Evolutionary conservation across 306 rosid genomes (phyloP).

Genomic region (Trifolium fragiferum): DNA sequence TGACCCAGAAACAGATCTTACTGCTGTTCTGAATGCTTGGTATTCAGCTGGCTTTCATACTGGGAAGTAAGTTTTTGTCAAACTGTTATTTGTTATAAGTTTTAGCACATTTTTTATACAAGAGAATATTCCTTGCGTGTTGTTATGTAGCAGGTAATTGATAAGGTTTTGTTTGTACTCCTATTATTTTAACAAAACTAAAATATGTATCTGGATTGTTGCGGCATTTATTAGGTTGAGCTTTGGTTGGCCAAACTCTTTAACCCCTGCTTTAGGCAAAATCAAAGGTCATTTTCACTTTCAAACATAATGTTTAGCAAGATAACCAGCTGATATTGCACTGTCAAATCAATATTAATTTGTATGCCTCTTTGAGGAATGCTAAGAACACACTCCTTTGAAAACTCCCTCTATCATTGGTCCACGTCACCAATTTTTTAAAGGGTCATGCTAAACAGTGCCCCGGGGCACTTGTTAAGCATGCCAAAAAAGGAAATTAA

Average conservation of each 20-base stretch:
- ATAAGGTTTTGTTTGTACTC: constrained; percentile 6
- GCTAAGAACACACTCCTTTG: too few species aligned
- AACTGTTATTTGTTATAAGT: constrained; percentile 2
- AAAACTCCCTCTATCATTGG: too few species aligned
- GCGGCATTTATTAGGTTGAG: constrained; percentile 14
- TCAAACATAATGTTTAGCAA: background rate
- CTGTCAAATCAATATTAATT: constrained; percentile 11
- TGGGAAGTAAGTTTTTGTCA: constrained; percentile 66
- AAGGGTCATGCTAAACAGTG: too few species aligned
- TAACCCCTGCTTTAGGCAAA: constrained; percentile 18
- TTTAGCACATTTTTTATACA: constrained; percentile 24
- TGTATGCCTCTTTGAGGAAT: background rate
- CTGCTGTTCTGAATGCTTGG: constrained; percentile 82
- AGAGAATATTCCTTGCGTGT: constrained; percentile 14
- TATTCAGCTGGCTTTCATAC: constrained; percentile 89
- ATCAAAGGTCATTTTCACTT: constrained; percentile 9
- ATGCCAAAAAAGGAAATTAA: too few species aligned
- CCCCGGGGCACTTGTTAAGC: too few species aligned
- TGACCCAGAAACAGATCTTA: constrained; percentile 65
- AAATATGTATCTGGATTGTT: constrained; percentile 1
- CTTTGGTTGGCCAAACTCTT: constrained; percentile 16
- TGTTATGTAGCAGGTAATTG: background rate
- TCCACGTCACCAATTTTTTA: too few species aligned
- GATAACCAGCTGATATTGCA: constrained; percentile 16
- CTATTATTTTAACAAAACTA: background rate